A percentile compares a stretch with the other conserved stretches of the same genome.
Evolutionary conservation across 2,329 filamentous ascomycete genomes (phyloP).

Genomic region (Mycogone perniciosa): DNA sequence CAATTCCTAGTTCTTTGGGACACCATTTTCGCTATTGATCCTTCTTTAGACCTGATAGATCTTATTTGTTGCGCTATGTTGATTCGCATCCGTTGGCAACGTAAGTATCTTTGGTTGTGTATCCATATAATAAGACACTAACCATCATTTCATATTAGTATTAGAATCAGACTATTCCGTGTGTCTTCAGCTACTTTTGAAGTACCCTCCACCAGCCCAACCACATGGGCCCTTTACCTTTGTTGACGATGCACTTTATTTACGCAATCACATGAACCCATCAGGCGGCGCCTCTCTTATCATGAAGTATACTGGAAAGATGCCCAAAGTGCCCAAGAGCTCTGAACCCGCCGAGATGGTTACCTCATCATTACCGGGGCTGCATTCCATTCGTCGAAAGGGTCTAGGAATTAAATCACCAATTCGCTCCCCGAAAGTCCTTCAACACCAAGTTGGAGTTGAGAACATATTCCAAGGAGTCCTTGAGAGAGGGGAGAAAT

Average conservation of each 20-base stretch:
- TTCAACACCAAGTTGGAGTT: slow-evolving; percentile 54
- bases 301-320: slow-evolving; percentile 60
- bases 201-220: slow-evolving; percentile 64
- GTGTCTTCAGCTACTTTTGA: slow-evolving; percentile 73
- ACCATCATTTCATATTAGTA: slow-evolving; percentile 44
- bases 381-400: slow-evolving; percentile 34
- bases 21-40: slow-evolving; percentile 78
- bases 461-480: slow-evolving; percentile 71
- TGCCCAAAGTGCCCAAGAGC: slow-evolving; percentile 30
- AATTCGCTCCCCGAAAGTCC: slow-evolving; percentile 42
- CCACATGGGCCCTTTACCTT: slow-evolving; percentile 68
- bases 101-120: slow-evolving; percentile 42
- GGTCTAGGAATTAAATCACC: slow-evolving; percentile 38
- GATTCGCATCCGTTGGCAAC: slow-evolving; percentile 80
- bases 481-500: slow-evolving; percentile 64
- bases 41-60: slow-evolving; percentile 73
- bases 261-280: slow-evolving; percentile 57
- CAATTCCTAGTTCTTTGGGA: slow-evolving; percentile 86
- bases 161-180: slow-evolving; percentile 82
- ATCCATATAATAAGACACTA: not conserved
- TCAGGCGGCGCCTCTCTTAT: slow-evolving; percentile 61
- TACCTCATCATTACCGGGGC: slow-evolving; percentile 31
- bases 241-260: slow-evolving; percentile 76
- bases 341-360: slow-evolving; percentile 16
- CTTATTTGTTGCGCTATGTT: slow-evolving; percentile 93